These are phyloP conservation scores for Solanum etuberosum DNA, from an alignment of 257 asterid species.

Conservation along the genomic window DNA sequence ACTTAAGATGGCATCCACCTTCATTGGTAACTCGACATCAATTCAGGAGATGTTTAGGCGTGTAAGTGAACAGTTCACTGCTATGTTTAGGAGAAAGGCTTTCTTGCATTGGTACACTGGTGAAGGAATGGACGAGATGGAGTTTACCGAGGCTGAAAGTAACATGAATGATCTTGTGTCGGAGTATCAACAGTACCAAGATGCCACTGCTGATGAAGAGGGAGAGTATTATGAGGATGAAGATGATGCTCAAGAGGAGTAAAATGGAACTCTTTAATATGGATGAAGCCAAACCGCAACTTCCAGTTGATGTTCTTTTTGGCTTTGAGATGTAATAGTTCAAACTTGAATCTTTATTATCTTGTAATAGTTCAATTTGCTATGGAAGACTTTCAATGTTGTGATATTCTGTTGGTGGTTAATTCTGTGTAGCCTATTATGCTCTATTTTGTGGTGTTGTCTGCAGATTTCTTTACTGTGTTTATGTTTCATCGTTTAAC, in stretches of 20 bases:
- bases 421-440: neutral
- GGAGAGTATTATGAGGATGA: neutral
- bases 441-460: neutral
- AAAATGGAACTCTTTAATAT: neutral
- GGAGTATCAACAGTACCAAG: neutral
- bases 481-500: neutral
- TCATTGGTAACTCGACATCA: neutral
- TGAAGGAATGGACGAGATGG: slow-evolving; percentile 2
- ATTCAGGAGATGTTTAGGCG: slow-evolving; percentile 5
- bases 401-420: neutral
- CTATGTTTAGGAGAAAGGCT: slow-evolving; percentile 2
- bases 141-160: neutral
- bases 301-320: neutral
- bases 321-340: neutral
- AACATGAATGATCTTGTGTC: neutral
- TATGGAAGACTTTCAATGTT: neutral
- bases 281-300: neutral
- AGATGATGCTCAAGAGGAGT: neutral
- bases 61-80: neutral
- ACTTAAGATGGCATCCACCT: neutral
- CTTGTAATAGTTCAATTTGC: neutral
- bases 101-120: slow-evolving; percentile 4
- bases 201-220: neutral
- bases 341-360: neutral
- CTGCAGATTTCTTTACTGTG: neutral